These are phyloP conservation scores for Mucor saturninus DNA, from an alignment of 371 early-diverging fungal species.

Conservation along the genomic window DNA sequence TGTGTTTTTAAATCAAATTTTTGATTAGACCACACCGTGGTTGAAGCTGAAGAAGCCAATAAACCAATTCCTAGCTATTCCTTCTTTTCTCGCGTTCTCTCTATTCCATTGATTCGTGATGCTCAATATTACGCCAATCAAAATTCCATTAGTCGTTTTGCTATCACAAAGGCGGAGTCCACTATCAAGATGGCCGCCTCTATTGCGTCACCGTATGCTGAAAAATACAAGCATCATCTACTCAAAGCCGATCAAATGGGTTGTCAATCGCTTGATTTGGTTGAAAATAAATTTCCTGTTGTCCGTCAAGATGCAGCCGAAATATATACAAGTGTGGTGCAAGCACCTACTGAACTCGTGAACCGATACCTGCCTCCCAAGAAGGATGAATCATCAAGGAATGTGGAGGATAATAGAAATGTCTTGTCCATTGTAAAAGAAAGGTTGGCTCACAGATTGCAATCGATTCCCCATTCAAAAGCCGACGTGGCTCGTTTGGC, in stretches of 20 bases:
- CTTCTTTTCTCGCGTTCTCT: constrained; percentile 55
- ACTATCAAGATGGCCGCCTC: constrained; percentile 50
- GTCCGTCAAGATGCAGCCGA: constrained; percentile 56
- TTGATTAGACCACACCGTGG: constrained; percentile 12
- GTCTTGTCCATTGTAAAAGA: constrained; percentile 26
- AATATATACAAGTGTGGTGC: constrained; percentile 39
- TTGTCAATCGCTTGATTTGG: constrained; percentile 63
- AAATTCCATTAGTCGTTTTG: constrained; percentile 60
- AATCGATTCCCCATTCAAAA: constrained; percentile 31
- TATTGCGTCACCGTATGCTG: constrained; percentile 52
- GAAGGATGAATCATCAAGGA: constrained; percentile 10
- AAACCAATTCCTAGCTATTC: constrained; percentile 15
- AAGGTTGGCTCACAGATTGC: constrained; percentile 26
- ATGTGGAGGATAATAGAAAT: constrained; percentile 36
- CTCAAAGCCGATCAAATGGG: constrained; percentile 63
- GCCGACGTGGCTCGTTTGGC: constrained; percentile 35
- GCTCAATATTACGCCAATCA: constrained; percentile 59
- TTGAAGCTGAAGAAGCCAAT: constrained; percentile 26
- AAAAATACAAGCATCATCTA: constrained; percentile 54
- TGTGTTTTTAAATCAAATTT: not conserved
- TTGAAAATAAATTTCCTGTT: constrained; percentile 65
- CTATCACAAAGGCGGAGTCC: constrained; percentile 50
- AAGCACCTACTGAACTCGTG: constrained; percentile 34
- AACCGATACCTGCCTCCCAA: constrained; percentile 48
- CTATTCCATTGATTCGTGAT: constrained; percentile 67